Evolutionary conservation across 1,284 basidiomycete species (phyloP).

Genomic region (Cutaneotrichosporon sp.): DNA sequence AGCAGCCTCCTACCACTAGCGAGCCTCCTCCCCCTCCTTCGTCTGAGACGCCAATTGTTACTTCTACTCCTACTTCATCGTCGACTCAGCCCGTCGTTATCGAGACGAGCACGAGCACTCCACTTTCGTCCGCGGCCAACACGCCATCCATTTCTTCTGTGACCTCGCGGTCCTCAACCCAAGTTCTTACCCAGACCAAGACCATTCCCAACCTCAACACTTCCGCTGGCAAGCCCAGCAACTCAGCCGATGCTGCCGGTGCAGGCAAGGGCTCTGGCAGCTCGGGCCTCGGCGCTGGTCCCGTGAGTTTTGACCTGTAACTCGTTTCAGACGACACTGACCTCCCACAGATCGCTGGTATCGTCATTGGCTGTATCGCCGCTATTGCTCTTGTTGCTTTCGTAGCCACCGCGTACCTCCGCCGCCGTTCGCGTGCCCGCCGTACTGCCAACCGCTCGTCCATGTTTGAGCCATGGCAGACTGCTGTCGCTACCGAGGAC

Average conservation of each 20-base stretch:
- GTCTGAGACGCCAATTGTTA: neutral
- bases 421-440: constrained; percentile 30
- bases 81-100: neutral
- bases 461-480: constrained; percentile 43
- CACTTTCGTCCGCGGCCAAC: neutral
- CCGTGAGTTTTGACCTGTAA: constrained; percentile 7
- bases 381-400: constrained; percentile 32
- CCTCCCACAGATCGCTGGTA: constrained; percentile 38
- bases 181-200: neutral
- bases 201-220: constrained; percentile 1
- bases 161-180: neutral
- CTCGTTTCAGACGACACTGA: constrained; percentile 5
- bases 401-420: constrained; percentile 29
- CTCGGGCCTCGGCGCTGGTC: constrained; percentile 7
- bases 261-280: neutral
- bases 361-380: constrained; percentile 40
- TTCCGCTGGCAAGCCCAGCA: neutral
- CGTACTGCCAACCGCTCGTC: constrained; percentile 33
- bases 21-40: neutral
- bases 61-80: neutral
- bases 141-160: neutral
- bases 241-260: neutral
- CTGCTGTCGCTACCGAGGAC: constrained; percentile 29
- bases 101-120: neutral
- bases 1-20: neutral